phyloP scores from a whole-genome alignment of 2,329 filamentous ascomycete genomes.

The Fusarium citri region DNA sequence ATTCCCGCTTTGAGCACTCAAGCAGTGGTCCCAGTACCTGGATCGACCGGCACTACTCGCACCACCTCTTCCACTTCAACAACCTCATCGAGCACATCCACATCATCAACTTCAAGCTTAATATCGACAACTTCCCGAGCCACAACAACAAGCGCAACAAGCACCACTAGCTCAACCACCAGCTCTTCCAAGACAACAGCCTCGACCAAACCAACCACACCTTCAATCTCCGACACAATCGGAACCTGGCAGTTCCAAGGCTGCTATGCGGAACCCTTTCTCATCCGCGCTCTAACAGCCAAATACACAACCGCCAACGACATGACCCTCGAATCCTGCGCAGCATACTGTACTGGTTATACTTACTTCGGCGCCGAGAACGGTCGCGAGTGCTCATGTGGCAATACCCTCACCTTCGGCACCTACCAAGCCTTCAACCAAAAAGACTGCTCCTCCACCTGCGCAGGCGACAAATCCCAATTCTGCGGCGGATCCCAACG shows the following conservation, averaged over 20 bases:
- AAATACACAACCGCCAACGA: conserved; percentile 47
- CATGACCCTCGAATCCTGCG: conserved; percentile 53
- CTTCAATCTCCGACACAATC: conserved; percentile 41
- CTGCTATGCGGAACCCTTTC: conserved; percentile 52
- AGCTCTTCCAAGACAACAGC: not conserved
- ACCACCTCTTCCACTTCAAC: not conserved
- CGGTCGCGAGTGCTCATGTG: conserved; percentile 55
- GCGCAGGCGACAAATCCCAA: conserved; percentile 48
- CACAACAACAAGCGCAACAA: not conserved
- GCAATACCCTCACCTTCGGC: conserved; percentile 47
- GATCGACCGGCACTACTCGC: not conserved
- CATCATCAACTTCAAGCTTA: not conserved
- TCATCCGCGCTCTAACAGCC: conserved; percentile 48
- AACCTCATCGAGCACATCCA: not conserved
- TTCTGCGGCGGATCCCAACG: conserved; percentile 52
- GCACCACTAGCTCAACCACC: not conserved
- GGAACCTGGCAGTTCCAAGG: conserved; percentile 51
- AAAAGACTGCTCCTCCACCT: conserved; percentile 50
- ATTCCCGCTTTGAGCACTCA: not conserved
- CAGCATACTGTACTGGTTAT: conserved; percentile 47
- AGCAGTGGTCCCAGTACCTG: not conserved
- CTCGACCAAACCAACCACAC: conserved; percentile 36
- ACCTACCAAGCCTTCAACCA: conserved; percentile 47
- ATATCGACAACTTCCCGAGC: not conserved
- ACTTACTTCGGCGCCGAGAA: conserved; percentile 53